Evolutionary conservation across 2,329 filamentous ascomycete species (phyloP).

Genomic region (Talaromyces atroroseus): DNA sequence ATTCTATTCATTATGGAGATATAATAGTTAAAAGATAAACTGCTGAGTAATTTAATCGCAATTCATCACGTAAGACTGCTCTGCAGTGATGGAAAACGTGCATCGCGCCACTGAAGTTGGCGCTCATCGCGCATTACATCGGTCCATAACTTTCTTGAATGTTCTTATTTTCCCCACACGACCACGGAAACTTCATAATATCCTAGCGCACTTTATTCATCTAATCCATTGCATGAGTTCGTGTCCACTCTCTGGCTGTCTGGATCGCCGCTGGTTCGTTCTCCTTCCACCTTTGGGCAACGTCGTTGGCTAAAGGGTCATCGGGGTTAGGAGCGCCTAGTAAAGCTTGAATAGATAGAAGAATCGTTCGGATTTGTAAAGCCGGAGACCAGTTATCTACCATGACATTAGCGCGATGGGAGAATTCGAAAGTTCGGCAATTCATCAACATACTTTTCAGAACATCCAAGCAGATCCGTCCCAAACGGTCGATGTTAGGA

Average conservation of each 20-base stretch:
- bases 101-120: neutral
- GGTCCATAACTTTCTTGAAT: neutral
- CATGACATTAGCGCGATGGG: conserved; percentile 17
- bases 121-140: conserved; percentile 1
- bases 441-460: conserved; percentile 70
- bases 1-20: conserved; percentile 10
- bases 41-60: neutral
- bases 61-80: neutral
- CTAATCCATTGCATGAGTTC: conserved; percentile 64
- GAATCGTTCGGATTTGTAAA: conserved; percentile 93
- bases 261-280: conserved; percentile 87
- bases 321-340: conserved; percentile 96
- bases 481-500: conserved; percentile 96
- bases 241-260: conserved; percentile 89
- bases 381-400: conserved; percentile 98
- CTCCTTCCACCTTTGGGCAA: conserved; percentile 97
- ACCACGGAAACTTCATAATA: conserved; percentile 14
- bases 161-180: neutral
- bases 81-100: neutral
- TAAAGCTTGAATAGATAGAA: conserved; percentile 96
- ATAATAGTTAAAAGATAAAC: neutral
- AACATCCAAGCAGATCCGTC: conserved; percentile 94
- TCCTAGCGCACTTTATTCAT: conserved; percentile 11
- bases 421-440: conserved; percentile 6
- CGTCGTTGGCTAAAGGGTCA: conserved; percentile 95